Base-by-base conservation (phyloP, 1,284 basidiomycete genomes). In the Microbotryomycetes sp. region DNA sequence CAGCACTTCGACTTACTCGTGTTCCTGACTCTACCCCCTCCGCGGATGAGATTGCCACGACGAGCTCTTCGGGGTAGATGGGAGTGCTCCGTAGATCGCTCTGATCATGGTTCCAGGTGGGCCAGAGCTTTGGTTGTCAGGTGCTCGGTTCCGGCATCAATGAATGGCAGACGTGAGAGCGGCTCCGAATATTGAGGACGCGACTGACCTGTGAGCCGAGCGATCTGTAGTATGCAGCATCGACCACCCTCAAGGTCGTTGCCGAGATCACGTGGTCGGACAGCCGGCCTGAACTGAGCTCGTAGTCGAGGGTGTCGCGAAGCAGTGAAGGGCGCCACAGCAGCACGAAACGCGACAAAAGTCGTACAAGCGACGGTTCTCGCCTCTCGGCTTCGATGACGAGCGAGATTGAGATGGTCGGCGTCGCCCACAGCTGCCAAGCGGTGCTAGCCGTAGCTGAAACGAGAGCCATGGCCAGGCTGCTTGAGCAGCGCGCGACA, bases 401-500 rank as follows among this genome's bases (percentile, higher is more conserved):
- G 56, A 66, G 60, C 3, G 65, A 64, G 28, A 69, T 59, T 2
- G 65, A 60, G 42, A 69, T 30, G 1, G 60, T 57, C 9, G 67
- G 67, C 1, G 64, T 64, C 9, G 66, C 56, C 53, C 54, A 66
- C 3, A 64, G 53, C 22, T 62, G 36, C 36, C 9, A 19, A 9
- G 36, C 36, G 19, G 36, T 42, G 12, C 12, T 19, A 19, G 19
- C 36, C n/a, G n/a, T n/a, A n/a, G n/a, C n/a, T n/a, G n/a, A n/a
- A n/a, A n/a, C n/a, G n/a, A n/a, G n/a, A n/a, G n/a, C n/a, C n/a
- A n/a, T n/a, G n/a, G n/a, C n/a, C n/a, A n/a, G n/a, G n/a, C n/a
- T n/a, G n/a, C n/a, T n/a, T n/a, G n/a, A n/a, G n/a, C n/a, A n/a
- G n/a, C n/a, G n/a, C n/a, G n/a, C n/a, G n/a, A n/a, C n/a, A n/a